phyloP scores from a whole-genome alignment of 805 yeast species.

The Tetrapisispora taiwanensis region DNA sequence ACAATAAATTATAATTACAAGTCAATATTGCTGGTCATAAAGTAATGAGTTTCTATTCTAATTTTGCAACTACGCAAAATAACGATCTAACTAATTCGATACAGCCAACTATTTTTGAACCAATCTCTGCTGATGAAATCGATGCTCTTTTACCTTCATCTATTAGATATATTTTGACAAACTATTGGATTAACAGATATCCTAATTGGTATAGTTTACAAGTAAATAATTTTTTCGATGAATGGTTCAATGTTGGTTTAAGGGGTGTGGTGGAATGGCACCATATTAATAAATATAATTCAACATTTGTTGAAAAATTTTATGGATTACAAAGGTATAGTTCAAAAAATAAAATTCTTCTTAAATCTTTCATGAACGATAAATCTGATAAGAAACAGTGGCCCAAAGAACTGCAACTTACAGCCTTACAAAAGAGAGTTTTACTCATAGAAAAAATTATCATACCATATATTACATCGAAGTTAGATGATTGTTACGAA shows the following conservation, averaged over 20 bases:
- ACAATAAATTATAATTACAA: no score
- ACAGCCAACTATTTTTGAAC: slow-evolving; percentile 77
- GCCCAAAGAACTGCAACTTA: slow-evolving; percentile 34
- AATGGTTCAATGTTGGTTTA: slow-evolving; percentile 42
- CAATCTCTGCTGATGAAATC: slow-evolving; percentile 71
- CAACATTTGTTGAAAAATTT: slow-evolving; percentile 83
- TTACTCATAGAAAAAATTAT: slow-evolving; percentile 54
- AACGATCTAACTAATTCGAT: slow-evolving; percentile 6
- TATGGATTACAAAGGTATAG: slow-evolving; percentile 69
- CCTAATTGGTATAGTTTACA: slow-evolving; percentile 58
- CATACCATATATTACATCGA: slow-evolving; percentile 58
- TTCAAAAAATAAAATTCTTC: slow-evolving; percentile 14
- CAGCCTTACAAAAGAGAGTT: slow-evolving; percentile 41
- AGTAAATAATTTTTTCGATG: slow-evolving; percentile 67
- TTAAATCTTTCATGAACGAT: slow-evolving; percentile 2
- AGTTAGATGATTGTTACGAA: slow-evolving; percentile 55
- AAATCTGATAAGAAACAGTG: slow-evolving; percentile 7
- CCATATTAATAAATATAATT: slow-evolving; percentile 63
- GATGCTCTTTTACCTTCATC: slow-evolving; percentile 75
- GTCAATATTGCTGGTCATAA: no score
- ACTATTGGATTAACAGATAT: slow-evolving; percentile 60
- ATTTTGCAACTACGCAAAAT: slow-evolving; percentile 17
- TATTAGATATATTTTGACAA: slow-evolving; percentile 64
- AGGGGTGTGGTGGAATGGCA: slow-evolving; percentile 62
- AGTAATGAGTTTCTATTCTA: slow-evolving; percentile 26